phyloP scores from a whole-genome alignment of 805 yeast species.

The Metschnikowia peoriensis region DNA sequence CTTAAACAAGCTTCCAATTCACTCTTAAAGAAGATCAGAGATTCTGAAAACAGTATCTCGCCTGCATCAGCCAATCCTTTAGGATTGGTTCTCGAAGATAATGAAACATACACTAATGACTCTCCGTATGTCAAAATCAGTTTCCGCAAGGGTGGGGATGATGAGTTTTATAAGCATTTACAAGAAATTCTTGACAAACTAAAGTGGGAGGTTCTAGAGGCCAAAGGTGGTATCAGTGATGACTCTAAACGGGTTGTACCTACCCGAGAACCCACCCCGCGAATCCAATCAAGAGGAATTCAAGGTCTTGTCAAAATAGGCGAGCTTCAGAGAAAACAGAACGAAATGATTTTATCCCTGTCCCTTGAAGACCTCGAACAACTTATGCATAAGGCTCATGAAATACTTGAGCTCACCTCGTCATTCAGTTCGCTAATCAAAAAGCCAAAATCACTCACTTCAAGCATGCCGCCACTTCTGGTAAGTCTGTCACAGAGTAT shows the following conservation, averaged over 20 bases:
- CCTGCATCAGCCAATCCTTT: conserved; percentile 14
- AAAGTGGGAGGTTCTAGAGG: conserved; percentile 46
- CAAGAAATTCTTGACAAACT: conserved; percentile 43
- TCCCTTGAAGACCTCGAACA: conserved; percentile 78
- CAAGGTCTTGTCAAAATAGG: conserved; percentile 63
- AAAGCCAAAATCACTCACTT: background rate
- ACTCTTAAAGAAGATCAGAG: conserved; percentile 5
- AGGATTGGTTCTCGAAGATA: conserved; percentile 27
- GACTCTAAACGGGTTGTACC: conserved; percentile 30
- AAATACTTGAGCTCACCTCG: conserved; percentile 51
- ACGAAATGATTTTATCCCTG: conserved; percentile 57
- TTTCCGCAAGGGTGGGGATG: conserved; percentile 71
- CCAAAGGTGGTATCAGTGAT: conserved; percentile 23
- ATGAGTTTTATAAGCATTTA: conserved; percentile 46
- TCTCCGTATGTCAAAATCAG: conserved; percentile 59
- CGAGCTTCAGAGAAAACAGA: conserved; percentile 52
- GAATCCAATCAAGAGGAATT: conserved; percentile 50
- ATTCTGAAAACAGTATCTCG: conserved; percentile 5
- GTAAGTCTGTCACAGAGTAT: conserved; percentile 34
- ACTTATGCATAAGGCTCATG: conserved; percentile 74
- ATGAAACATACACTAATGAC: conserved; percentile 34
- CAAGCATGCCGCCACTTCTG: conserved; percentile 28
- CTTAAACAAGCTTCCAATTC: conserved; percentile 9
- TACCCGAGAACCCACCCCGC: conserved; percentile 8
- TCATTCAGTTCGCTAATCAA: conserved; percentile 15